These are phyloP conservation scores for Rhizopus sp. DNA, from an alignment of 371 early-diverging fungal species.

Conservation along the genomic window DNA sequence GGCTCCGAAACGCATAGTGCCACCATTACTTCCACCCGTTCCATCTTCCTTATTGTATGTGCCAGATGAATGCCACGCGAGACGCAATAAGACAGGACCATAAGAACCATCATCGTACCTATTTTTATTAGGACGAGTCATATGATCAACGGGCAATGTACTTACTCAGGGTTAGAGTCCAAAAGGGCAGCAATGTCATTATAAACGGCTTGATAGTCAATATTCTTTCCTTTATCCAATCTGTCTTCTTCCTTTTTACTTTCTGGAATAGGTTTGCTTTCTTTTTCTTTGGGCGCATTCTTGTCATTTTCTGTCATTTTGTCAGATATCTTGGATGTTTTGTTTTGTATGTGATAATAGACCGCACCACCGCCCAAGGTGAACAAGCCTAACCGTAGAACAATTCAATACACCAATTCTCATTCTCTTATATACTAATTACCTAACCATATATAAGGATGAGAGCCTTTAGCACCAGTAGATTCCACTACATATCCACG, in stretches of 20 bases:
- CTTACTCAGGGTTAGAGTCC: slow-evolving; percentile 23
- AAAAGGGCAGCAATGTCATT: slow-evolving; percentile 28
- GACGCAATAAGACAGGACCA: slow-evolving; percentile 53
- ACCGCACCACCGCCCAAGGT: background rate
- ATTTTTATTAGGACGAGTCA: background rate
- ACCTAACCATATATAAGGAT: slow-evolving; percentile 25
- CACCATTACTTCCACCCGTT: slow-evolving; percentile 82
- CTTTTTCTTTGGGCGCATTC: slow-evolving; percentile 1
- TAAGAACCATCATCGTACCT: slow-evolving; percentile 31
- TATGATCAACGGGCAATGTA: background rate
- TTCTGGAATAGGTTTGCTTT: background rate
- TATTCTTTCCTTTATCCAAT: slow-evolving; percentile 9
- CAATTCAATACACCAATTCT: background rate
- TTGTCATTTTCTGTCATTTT: no score
- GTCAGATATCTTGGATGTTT: no score
- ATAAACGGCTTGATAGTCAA: slow-evolving; percentile 28
- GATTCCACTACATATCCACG: slow-evolving; percentile 4
- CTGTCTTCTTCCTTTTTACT: background rate
- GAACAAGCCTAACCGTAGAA: background rate
- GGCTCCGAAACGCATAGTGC: slow-evolving; percentile 69
- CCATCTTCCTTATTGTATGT: slow-evolving; percentile 68
- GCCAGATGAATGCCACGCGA: slow-evolving; percentile 86
- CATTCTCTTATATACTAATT: background rate
- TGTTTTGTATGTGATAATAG: no score
- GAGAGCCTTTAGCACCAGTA: slow-evolving; percentile 1